Base-by-base conservation (phyloP, 345 rosid species). In the Syzygium aqueum region DNA sequence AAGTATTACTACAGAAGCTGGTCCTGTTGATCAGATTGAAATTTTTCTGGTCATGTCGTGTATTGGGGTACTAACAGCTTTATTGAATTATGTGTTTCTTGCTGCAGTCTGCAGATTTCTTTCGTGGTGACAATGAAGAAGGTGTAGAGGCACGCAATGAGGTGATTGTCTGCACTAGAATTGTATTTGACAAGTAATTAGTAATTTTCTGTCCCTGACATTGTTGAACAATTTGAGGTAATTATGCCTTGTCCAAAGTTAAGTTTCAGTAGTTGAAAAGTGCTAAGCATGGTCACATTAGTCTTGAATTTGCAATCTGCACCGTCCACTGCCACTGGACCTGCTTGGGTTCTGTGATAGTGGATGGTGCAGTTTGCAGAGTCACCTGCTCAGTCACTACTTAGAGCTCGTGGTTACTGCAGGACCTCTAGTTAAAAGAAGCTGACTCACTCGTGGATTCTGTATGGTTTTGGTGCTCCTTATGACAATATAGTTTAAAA, bases 61-160 rank as follows among this genome's bases (percentile, higher is more conserved):
- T 19, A 46, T 84, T 0, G 16, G 1, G 23, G 14, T 40, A 28
- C 46, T 33, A 19, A 33, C 80, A 73, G 51, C 40, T 84, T 4
- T 67, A 52, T 85, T 54, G 5, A 40, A 85, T 85, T 77, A 67
- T 78, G 80, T 85, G 51, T 91, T 78, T 53, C 85, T 87, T 90
- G 85, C 84, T 93, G 92, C 95, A 98, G 99, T 61, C 92, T 89
- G 99, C 99, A 91, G 99, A 98, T 90, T 98, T 98, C 92, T 98
- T 98, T 87, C 96, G 99, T 88, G 96, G 91, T 86, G 99, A 98
- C 92, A 98, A 98, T 90, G 95, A 97, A 50, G 99, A 98, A 92
- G 99, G 99, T 84, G 89, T 96, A 90, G 99, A 96, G 90, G 99
- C 99, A 85, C 96, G 99, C 21, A 98, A 95, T 87, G 99, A 98